A percentile compares a stretch with the other conserved stretches of the same genome.
Evolutionary conservation across 2,329 filamentous ascomycete species (phyloP).

Genomic region (Scytalidium lignicola): DNA sequence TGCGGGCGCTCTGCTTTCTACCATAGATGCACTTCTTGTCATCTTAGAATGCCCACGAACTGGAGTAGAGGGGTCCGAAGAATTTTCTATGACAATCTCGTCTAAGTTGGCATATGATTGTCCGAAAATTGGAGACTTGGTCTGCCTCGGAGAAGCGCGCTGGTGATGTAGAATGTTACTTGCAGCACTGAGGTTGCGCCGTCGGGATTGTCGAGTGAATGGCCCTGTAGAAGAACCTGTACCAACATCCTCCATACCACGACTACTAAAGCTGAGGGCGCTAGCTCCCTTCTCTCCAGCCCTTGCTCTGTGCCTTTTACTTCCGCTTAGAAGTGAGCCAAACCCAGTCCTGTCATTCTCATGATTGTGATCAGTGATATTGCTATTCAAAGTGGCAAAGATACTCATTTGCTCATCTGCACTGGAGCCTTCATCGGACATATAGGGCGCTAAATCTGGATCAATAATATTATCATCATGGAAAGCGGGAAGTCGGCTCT

Average conservation of each 20-base stretch:
- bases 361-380: slow-evolving; percentile 57
- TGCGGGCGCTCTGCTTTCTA: slow-evolving; percentile 66
- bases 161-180: slow-evolving; percentile 64
- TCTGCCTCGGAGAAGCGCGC: slow-evolving; percentile 64
- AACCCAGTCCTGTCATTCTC: slow-evolving; percentile 71
- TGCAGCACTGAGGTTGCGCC: slow-evolving; percentile 78
- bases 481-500: slow-evolving; percentile 76
- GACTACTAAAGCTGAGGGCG: slow-evolving; percentile 63
- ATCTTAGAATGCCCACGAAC: slow-evolving; percentile 37
- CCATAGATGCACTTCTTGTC: slow-evolving; percentile 79
- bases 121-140: slow-evolving; percentile 35
- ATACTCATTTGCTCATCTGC: slow-evolving; percentile 89
- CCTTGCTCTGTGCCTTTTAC: slow-evolving; percentile 69
- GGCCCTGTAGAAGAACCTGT: slow-evolving; percentile 52
- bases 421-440: slow-evolving; percentile 91
- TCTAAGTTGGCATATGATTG: slow-evolving; percentile 30
- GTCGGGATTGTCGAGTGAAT: slow-evolving; percentile 57
- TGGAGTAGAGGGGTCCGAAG: slow-evolving; percentile 12
- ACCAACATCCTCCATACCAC: slow-evolving; percentile 58
- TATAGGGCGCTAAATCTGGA: slow-evolving; percentile 87
- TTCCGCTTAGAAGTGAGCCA: slow-evolving; percentile 64
- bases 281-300: slow-evolving; percentile 70
- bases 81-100: slow-evolving; percentile 21
- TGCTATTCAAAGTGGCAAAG: slow-evolving; percentile 68
- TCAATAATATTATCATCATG: slow-evolving; percentile 99